Conservation (phyloP, 371 early-diverging fungal genomes). For the Mucor velutinosus region DNA sequence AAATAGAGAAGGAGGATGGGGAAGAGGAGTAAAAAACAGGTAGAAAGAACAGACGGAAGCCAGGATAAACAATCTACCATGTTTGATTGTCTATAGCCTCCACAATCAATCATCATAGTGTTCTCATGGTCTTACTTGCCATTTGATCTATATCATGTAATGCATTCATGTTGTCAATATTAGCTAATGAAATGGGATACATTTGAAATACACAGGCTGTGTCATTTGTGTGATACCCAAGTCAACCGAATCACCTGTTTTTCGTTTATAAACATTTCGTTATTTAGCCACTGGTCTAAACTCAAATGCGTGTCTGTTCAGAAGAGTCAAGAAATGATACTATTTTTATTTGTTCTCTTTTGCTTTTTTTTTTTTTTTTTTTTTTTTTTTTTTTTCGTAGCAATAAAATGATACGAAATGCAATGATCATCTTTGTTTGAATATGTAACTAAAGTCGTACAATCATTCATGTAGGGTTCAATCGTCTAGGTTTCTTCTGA, state of each 20-base stretch:
- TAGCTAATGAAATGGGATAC: neutral
- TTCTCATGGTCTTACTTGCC: neutral
- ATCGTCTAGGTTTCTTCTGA: neutral
- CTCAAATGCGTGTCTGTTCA: neutral
- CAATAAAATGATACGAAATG: constrained; percentile 1
- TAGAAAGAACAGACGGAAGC: neutral
- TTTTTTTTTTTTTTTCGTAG: neutral
- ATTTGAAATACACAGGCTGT: neutral
- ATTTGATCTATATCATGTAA: neutral
- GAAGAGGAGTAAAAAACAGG: neutral
- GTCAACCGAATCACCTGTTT: neutral
- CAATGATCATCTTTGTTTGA: constrained; percentile 1
- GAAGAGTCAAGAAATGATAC: neutral
- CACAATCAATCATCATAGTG: no score
- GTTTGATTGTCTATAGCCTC: neutral
- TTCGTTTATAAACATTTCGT: neutral
- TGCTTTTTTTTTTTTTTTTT: neutral
- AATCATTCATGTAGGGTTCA: neutral
- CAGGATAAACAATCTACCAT: neutral
- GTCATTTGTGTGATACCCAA: neutral
- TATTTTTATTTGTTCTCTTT: neutral
- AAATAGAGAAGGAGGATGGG: neutral
- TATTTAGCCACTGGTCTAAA: neutral
- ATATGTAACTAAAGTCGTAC: neutral
- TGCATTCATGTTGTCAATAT: neutral